Evolutionary conservation across 2,329 filamentous ascomycete genomes (phyloP).

Genomic region (Aspergillus sp.): DNA sequence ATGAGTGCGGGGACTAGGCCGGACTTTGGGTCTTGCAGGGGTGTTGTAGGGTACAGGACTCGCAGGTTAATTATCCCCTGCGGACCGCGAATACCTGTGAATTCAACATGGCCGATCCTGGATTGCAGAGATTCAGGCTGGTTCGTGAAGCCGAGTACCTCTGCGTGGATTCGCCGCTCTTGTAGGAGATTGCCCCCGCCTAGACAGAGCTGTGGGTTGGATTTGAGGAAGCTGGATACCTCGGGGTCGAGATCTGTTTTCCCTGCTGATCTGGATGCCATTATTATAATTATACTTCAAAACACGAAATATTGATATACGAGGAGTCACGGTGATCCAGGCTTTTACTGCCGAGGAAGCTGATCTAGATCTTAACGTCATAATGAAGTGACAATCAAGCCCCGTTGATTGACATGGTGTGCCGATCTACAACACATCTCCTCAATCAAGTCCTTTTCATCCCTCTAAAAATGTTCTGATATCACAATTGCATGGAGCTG

Average conservation of each 20-base stretch:
- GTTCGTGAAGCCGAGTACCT: no score
- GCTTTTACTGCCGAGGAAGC: no score
- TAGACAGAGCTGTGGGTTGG: background rate
- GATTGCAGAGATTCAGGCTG: conserved; percentile 7
- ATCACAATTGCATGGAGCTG: background rate
- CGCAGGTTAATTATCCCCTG: conserved; percentile 30
- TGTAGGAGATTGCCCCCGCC: background rate
- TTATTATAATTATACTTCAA: no score
- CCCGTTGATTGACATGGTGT: background rate
- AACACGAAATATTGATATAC: no score
- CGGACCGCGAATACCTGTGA: conserved; percentile 28
- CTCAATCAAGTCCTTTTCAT: background rate
- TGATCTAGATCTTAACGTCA: conserved; percentile 1
- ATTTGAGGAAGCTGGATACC: background rate
- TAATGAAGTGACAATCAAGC: background rate
- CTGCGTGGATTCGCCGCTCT: background rate
- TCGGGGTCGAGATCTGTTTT: no score
- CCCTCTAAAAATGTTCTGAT: background rate
- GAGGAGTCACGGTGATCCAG: background rate
- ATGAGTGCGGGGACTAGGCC: no score
- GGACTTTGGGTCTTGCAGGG: no score
- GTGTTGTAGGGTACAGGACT: no score
- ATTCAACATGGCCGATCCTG: conserved; percentile 31
- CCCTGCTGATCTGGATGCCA: no score
- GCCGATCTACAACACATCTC: background rate